These are phyloP conservation scores for Kwoniella mangroviensis DNA, from an alignment of 768 basidiomycete genomes.

Conservation along the genomic window DNA sequence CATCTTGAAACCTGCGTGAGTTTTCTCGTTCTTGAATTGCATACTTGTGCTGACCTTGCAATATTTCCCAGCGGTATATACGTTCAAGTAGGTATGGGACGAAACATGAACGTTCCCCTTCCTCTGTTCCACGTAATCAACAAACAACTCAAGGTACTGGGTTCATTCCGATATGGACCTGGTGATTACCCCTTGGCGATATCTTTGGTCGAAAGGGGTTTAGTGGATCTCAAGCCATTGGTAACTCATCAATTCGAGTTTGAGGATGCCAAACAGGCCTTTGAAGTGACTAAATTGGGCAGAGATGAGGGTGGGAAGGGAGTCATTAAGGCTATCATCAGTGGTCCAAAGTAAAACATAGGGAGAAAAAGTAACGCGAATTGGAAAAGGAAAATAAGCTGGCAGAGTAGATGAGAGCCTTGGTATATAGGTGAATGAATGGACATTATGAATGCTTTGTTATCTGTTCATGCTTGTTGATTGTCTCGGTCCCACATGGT, in stretches of 20 bases:
- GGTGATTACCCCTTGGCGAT: conserved; percentile 68
- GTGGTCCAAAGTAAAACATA: conserved; percentile 18
- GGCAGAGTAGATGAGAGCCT: not conserved
- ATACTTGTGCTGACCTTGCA: not conserved
- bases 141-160: conserved; percentile 82
- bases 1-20: conserved; percentile 68
- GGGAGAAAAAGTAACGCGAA: not conserved
- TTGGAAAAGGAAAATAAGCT: too few relatives aligned
- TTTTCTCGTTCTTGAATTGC: not conserved
- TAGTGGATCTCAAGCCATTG: conserved; percentile 81
- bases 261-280: conserved; percentile 74
- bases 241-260: conserved; percentile 70
- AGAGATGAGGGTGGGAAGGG: conserved; percentile 79
- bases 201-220: conserved; percentile 76
- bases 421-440: too few relatives aligned
- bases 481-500: too few relatives aligned
- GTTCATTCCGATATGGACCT: conserved; percentile 72
- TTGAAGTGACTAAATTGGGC: conserved; percentile 75
- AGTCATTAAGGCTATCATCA: conserved; percentile 31
- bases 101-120: conserved; percentile 68
- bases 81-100: conserved; percentile 83
- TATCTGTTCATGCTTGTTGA: too few relatives aligned
- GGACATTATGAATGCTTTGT: too few relatives aligned
- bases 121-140: conserved; percentile 70
- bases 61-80: conserved; percentile 40